phyloP scores from a whole-genome alignment of 2,329 filamentous ascomycete genomes.

The Fusarium dlaminii region DNA sequence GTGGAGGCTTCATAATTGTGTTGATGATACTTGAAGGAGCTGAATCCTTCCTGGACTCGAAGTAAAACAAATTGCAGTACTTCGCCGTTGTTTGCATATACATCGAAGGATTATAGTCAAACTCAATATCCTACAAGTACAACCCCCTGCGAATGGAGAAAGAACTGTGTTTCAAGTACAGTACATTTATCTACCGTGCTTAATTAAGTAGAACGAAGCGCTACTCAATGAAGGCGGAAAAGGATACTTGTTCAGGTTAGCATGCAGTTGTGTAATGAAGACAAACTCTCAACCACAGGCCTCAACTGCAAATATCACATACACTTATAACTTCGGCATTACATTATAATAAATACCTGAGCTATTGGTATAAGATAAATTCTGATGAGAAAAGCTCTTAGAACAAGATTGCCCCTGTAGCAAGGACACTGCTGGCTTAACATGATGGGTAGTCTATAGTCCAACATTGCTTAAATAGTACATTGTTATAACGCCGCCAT shows the following conservation, averaged over 20 bases:
- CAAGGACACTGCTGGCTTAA: background rate
- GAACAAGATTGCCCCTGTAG: background rate
- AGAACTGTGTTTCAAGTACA: background rate
- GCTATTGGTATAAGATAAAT: background rate
- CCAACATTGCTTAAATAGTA: background rate
- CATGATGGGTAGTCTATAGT: background rate
- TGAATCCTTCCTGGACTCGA: background rate
- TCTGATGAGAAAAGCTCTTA: background rate
- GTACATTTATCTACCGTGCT: background rate
- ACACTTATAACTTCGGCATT: background rate
- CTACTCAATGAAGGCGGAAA: background rate
- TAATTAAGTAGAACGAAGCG: background rate
- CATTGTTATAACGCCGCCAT: background rate
- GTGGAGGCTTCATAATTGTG: background rate
- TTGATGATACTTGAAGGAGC: background rate
- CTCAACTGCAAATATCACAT: background rate
- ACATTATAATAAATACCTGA: background rate
- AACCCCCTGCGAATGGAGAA: background rate
- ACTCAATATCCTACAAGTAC: background rate
- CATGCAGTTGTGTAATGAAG: background rate
- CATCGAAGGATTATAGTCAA: background rate
- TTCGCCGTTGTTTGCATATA: background rate
- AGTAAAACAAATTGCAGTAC: background rate
- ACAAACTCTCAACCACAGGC: background rate
- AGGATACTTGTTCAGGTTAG: background rate